Conservation (phyloP, 345 rosid species). For the Syzygium oleosum region DNA sequence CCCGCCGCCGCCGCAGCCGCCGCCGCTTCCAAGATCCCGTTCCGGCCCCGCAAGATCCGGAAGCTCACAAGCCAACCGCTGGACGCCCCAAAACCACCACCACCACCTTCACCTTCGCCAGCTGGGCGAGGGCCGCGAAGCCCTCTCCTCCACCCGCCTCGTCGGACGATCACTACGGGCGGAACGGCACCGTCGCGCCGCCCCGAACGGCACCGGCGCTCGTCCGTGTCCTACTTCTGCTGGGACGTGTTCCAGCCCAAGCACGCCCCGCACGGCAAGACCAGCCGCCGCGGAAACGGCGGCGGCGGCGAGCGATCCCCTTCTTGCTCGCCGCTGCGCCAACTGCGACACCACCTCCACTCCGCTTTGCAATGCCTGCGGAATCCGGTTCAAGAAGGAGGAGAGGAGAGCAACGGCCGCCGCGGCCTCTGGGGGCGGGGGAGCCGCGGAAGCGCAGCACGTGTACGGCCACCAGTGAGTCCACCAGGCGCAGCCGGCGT, state of each 20-base stretch:
- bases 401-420: conserved; percentile 42
- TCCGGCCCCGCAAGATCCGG: too few relatives aligned
- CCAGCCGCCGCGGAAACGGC: not conserved
- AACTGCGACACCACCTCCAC: conserved; percentile 53
- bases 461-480: conserved; percentile 6
- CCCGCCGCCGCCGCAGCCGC: too few relatives aligned
- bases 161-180: conserved; percentile 2
- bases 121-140: too few relatives aligned
- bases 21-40: too few relatives aligned
- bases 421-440: conserved; percentile 2
- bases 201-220: conserved; percentile 7
- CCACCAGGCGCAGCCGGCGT: not conserved
- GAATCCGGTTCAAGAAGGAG: conserved; percentile 54
- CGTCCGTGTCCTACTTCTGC: conserved; percentile 20
- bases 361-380: conserved; percentile 51
- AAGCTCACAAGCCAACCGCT: too few relatives aligned
- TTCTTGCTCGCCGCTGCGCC: conserved; percentile 46
- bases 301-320: conserved; percentile 15
- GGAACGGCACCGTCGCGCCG: not conserved
- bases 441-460: conserved; percentile 4
- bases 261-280: conserved; percentile 4
- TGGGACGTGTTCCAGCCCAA: conserved; percentile 28
- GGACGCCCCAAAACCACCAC: too few relatives aligned
- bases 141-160: conserved; percentile 39
- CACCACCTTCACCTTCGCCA: too few relatives aligned